Conservation (phyloP, 257 asterid species). For the Leonotis leonurus region DNA sequence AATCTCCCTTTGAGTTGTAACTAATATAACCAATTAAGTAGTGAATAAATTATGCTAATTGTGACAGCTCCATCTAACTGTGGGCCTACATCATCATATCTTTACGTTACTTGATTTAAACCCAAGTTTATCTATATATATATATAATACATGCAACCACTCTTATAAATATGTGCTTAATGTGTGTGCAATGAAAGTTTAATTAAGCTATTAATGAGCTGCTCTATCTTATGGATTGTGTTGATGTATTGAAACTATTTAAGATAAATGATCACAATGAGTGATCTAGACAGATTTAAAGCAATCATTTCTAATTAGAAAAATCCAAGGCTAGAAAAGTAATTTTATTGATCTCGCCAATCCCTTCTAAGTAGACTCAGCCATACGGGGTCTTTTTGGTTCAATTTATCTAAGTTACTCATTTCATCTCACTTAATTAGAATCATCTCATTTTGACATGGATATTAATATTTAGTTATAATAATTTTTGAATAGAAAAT, state of each 20-base stretch:
- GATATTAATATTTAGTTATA: too few species aligned
- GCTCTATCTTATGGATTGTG: neutral
- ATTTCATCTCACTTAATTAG: too few species aligned
- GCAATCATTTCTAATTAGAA: neutral
- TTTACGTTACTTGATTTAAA: constrained; percentile 16
- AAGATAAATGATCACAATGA: neutral
- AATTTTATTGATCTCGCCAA: neutral
- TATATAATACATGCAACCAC: neutral
- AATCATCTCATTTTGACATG: too few species aligned
- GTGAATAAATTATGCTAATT: neutral
- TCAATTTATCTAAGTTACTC: too few species aligned
- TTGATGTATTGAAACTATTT: neutral
- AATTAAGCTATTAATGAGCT: neutral
- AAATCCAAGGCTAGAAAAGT: neutral
- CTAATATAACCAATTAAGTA: neutral
- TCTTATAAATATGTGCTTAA: neutral
- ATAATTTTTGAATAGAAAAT: too few species aligned
- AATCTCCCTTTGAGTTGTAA: constrained; percentile 15
- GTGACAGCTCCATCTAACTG: neutral
- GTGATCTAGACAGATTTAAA: neutral
- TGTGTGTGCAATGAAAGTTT: neutral
- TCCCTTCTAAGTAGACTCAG: neutral
- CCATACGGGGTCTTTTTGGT: neutral
- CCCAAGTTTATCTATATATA: neutral
- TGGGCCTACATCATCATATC: constrained; percentile 22